Evolutionary conservation across 495 filamentous ascomycete genomes (phyloP).

Genomic region (Thermothielavioides terrestris): DNA sequence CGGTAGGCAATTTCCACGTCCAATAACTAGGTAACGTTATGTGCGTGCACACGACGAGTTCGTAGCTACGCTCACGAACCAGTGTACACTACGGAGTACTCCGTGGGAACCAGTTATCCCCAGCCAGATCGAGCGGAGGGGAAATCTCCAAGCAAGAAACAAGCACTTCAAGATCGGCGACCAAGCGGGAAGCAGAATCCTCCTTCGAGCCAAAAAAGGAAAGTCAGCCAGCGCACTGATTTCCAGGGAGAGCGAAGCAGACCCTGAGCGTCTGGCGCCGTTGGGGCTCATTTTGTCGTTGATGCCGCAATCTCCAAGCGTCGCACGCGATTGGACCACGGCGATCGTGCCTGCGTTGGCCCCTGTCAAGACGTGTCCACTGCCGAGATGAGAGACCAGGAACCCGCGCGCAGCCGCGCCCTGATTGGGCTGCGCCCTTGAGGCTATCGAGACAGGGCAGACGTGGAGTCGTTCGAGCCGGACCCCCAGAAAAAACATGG

Average conservation of each 20-base stretch:
- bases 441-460: conserved; percentile 9
- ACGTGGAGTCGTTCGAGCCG: too few relatives aligned
- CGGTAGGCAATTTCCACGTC: too few relatives aligned
- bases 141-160: background rate
- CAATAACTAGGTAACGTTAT: too few relatives aligned
- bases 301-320: conserved; percentile 2
- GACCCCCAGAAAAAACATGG: conserved; percentile 9
- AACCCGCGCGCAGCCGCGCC: background rate
- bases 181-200: background rate
- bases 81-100: too few relatives aligned
- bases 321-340: conserved; percentile 6
- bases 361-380: conserved; percentile 8
- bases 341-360: background rate
- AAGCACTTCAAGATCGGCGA: background rate
- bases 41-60: too few relatives aligned
- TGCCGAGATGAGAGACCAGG: conserved; percentile 18
- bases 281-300: conserved; percentile 1
- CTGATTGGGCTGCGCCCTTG: conserved; percentile 11
- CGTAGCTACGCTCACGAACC: too few relatives aligned
- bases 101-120: too few relatives aligned
- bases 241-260: too few relatives aligned
- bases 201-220: background rate
- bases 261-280: background rate
- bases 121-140: background rate
- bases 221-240: background rate